Evolutionary conservation across 306 rosid genomes (phyloP).

Genomic region (Dalbergia oliveri): DNA sequence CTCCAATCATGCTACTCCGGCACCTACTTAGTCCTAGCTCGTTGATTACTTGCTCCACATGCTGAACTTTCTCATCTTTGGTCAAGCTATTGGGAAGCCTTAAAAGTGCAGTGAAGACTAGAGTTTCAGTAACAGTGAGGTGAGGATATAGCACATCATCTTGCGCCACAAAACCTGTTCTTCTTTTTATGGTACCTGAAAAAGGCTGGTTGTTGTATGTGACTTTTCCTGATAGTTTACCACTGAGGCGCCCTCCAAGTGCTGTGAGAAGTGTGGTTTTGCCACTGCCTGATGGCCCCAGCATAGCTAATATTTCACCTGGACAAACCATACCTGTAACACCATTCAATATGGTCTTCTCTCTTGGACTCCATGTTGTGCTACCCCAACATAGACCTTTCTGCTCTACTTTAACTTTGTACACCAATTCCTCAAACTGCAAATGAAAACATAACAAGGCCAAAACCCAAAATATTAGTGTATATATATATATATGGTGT

Average conservation of each 20-base stretch:
- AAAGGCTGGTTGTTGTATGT: conserved; percentile 83
- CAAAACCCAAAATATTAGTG: neutral
- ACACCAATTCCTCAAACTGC: conserved; percentile 93
- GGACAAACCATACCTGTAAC: conserved; percentile 86
- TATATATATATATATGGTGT: neutral
- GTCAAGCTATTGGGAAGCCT: conserved; percentile 80
- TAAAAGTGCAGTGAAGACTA: conserved; percentile 89
- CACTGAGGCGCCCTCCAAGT: conserved; percentile 86
- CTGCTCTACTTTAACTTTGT: conserved; percentile 81
- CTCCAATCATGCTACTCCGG: conserved; percentile 94
- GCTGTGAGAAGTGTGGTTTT: conserved; percentile 96
- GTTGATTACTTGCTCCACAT: conserved; percentile 80
- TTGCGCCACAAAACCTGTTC: conserved; percentile 95
- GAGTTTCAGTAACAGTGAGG: conserved; percentile 85
- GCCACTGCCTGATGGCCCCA: conserved; percentile 98
- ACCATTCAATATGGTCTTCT: conserved; percentile 81
- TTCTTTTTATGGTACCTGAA: conserved; percentile 75
- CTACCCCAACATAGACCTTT: conserved; percentile 60
- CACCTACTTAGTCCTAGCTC: conserved; percentile 80
- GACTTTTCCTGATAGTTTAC: conserved; percentile 81
- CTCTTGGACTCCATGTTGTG: conserved; percentile 55
- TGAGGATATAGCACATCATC: conserved; percentile 94
- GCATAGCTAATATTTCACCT: conserved; percentile 96
- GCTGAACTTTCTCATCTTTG: conserved; percentile 70
- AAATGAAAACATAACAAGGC: neutral